Base-by-base conservation (phyloP, 225 moss, liverwort and hornwort species). In the Physcomitrellopsis africana region DNA sequence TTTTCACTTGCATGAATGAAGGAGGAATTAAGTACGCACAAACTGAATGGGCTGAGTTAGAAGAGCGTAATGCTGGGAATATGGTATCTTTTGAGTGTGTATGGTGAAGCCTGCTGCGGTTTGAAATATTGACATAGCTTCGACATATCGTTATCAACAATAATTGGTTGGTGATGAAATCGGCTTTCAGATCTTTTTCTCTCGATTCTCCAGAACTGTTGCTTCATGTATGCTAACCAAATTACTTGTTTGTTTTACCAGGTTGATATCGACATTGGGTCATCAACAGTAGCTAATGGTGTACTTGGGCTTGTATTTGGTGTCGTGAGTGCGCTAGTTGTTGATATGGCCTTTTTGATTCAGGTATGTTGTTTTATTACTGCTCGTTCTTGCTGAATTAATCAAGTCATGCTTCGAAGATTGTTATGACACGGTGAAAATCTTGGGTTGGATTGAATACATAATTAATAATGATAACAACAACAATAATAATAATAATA, bases 261-360 rank as follows among this genome's bases (percentile, higher is more conserved):
- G 94, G 87, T 94, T 73, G 94, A 94, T 78, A 91, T 89, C 72
- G 94, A 94, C 68, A 94, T 94, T 83, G 94, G 94, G 37, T 94
- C 94, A 61, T 94, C 94, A 60, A 92, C 89, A 43, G 94, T 92
- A 55, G 94, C 94, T 13, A 94, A 92, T 81, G 94, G 94, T 63
- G 94, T 94, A 9, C 82, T 94, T 66, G 92, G 92, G 55, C 87
- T 94, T 47, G 94, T 94, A 45, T 94, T 94, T 79, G 94, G 94
- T 80, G 92, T 94, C 46, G 92, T 94, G 51, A 94, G 86, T 71
- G 92, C 94, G 3, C 84, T 94, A 79, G 94, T 94, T 55, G 94
- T 94, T 59, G 94, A 94, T 81, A 92, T 94, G 94, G 94, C 92
- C 67, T 94, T 94, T 78, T 90, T 94, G 58, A 83, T 94, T 77